Base-by-base conservation (phyloP, 768 basidiomycete genomes). In the Kondoa malvinella region DNA sequence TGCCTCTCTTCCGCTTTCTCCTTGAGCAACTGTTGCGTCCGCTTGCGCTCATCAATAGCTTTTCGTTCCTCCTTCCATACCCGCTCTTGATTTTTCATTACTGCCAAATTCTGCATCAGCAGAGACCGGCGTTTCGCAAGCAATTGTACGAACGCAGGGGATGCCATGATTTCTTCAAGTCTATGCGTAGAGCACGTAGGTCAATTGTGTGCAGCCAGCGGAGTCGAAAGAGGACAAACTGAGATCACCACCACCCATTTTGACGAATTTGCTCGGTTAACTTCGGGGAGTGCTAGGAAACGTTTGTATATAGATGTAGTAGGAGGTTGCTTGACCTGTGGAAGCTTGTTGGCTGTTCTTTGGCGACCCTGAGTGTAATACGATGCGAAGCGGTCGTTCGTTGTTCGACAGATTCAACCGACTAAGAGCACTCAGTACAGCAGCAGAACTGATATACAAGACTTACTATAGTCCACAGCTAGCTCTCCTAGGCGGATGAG, bases 11-110 rank as follows among this genome's bases (percentile, higher is more conserved):
- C 95, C 75, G 95, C 94, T 74, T 89, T 88, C 78, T 99, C 95
- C 77, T 97, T 97, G 69, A 91, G 85, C 3, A 99, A 84, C 77
- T 99, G 92, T 65, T 92, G 89, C 8, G 95, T 82, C 76, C 94
- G 94, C 84, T 96, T 97, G 81, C 94, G 95, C 79, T 99, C 95
- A 76, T 94, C 94, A 67, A 95, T 86, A 66, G 92, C 91, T 76
- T 89, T 87, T 83, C 94, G 92, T 79, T 99, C 95, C 78, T 94
- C 88, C 67, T 96, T 83, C 94, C 95, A 97, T 74, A 97, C 95
- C 83, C 88, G 85, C 85, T 94, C 90, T 86, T 96, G 94, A 80
- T 94, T 94, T 77, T 90, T 91, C 78, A 95, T 78, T n/a, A n/a
- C n/a, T n/a, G n/a, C n/a, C 79, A 94, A n/a, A n/a, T n/a, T n/a